Percentiles rank a stretch among this genome's conserved stretches.
phyloP scores from a whole-genome alignment of 768 basidiomycete species.

The Suillus americanus region DNA sequence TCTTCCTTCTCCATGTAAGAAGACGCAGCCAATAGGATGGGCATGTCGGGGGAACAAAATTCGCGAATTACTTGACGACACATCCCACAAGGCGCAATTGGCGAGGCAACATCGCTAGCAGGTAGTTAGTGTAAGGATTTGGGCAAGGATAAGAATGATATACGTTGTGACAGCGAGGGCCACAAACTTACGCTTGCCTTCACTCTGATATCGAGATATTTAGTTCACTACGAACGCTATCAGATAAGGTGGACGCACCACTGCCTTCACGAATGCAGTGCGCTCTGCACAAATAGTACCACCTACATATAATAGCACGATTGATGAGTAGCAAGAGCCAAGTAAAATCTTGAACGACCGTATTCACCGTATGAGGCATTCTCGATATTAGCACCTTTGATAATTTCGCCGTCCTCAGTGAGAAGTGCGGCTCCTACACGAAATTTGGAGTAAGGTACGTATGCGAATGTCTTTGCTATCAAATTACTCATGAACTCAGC shows the following conservation, averaged over 20 bases:
- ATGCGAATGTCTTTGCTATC: constrained; percentile 68
- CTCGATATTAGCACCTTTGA: constrained; percentile 91
- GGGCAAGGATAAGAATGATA: constrained; percentile 21
- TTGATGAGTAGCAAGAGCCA: background rate
- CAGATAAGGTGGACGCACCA: constrained; percentile 49
- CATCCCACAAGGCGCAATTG: constrained; percentile 88
- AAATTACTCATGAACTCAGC: background rate
- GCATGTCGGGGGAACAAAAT: constrained; percentile 75
- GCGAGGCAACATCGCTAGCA: constrained; percentile 61
- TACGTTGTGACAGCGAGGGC: constrained; percentile 83
- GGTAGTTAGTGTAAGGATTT: background rate
- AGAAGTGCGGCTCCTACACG: constrained; percentile 89
- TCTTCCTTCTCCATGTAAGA: constrained; percentile 48
- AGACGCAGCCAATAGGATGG: constrained; percentile 68
- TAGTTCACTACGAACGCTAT: background rate
- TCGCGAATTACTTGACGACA: constrained; percentile 92
- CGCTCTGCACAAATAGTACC: constrained; percentile 93
- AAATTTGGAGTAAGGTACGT: constrained; percentile 89
- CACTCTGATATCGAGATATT: constrained; percentile 53
- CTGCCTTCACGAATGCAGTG: constrained; percentile 93
- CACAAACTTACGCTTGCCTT: constrained; percentile 67
- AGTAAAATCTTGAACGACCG: background rate
- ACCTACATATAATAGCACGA: constrained; percentile 43
- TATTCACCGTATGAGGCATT: constrained; percentile 87
- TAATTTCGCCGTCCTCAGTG: constrained; percentile 62